Conservation (phyloP, 192 early-diverging fungal species). For the Oehlia diaphana region DNA sequence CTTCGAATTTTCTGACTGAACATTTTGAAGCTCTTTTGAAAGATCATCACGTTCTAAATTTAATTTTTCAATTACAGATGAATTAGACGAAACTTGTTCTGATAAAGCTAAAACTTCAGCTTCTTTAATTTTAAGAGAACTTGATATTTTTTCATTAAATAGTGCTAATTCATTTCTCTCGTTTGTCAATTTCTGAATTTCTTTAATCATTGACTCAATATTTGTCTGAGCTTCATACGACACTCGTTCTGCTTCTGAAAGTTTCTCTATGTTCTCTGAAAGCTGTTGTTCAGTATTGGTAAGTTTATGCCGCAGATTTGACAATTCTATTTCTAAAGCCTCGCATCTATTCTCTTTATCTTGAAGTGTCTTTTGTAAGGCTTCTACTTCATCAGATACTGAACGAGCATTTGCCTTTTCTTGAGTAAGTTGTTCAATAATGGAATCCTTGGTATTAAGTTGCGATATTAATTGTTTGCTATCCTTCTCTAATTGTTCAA, state of each 20-base stretch:
- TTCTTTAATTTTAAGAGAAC: neutral
- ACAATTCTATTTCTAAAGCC: constrained; percentile 30
- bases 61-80: neutral
- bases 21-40: constrained; percentile 12
- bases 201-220: neutral
- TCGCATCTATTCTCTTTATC: constrained; percentile 32
- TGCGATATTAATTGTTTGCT: constrained; percentile 16
- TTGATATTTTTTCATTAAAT: neutral
- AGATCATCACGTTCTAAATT: constrained; percentile 19
- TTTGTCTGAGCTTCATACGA: constrained; percentile 13
- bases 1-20: constrained; percentile 25
- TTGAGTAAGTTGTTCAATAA: constrained; percentile 26
- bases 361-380: constrained; percentile 19
- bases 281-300: constrained; percentile 22
- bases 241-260: neutral
- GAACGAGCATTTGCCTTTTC: constrained; percentile 29
- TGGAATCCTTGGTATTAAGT: constrained; percentile 25
- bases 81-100: constrained; percentile 1
- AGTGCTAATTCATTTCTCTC: neutral
- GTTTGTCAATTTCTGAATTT: constrained; percentile 1
- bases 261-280: constrained; percentile 2
- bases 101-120: neutral
- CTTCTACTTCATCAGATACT: constrained; percentile 27
- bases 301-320: constrained; percentile 20
- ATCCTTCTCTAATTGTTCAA: constrained; percentile 19